phyloP scores from a whole-genome alignment of 371 early-diverging fungal species.

The Haplosporangium sp. region DNA sequence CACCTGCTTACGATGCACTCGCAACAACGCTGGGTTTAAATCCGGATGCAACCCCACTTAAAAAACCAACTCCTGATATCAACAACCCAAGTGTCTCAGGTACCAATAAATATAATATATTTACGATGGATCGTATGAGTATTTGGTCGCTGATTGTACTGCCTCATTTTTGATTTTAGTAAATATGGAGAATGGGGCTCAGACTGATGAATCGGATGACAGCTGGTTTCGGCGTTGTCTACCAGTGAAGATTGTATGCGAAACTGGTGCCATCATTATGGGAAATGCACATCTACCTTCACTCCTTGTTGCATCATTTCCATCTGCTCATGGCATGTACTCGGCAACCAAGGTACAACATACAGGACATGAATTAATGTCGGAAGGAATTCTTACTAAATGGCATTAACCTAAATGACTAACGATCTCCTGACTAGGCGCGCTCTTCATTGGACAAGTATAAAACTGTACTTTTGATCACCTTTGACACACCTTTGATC shows the following conservation, averaged over 20 bases:
- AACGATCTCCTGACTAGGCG: slow-evolving; percentile 46
- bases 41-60: slow-evolving; percentile 38
- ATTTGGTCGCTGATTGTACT: background rate
- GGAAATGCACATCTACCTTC: slow-evolving; percentile 82
- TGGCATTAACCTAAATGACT: background rate
- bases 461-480: slow-evolving; percentile 66
- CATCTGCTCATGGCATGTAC: slow-evolving; percentile 73
- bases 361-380: background rate
- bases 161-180: slow-evolving; percentile 14
- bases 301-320: slow-evolving; percentile 70
- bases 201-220: slow-evolving; percentile 43
- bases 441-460: slow-evolving; percentile 72
- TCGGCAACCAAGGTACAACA: slow-evolving; percentile 61
- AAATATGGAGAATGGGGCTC: slow-evolving; percentile 22
- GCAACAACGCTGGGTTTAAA: slow-evolving; percentile 67
- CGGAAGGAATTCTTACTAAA: background rate
- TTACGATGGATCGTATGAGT: background rate
- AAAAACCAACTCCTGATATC: slow-evolving; percentile 4
- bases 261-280: slow-evolving; percentile 78
- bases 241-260: slow-evolving; percentile 80
- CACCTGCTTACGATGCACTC: slow-evolving; percentile 78
- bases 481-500: slow-evolving; percentile 66
- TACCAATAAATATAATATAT: background rate
- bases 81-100: slow-evolving; percentile 32
- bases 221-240: slow-evolving; percentile 69